Conservation (phyloP, 768 basidiomycete genomes). For the Mycena vitilis region DNA sequence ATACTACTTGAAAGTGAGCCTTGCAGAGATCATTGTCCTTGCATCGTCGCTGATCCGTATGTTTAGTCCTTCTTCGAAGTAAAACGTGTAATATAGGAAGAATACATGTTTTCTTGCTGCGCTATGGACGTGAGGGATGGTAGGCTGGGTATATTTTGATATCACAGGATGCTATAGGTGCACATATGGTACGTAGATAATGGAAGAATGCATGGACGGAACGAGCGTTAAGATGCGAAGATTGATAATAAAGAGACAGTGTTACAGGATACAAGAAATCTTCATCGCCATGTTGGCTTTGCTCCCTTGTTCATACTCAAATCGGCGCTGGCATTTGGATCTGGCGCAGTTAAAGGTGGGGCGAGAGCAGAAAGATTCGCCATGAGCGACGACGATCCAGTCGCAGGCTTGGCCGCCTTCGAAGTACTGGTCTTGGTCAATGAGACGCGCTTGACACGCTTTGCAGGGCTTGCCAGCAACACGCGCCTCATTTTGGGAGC, state of each 20-base stretch:
- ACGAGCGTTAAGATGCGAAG: constrained; percentile 34
- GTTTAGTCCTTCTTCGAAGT: constrained; percentile 89
- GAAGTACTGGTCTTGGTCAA: constrained; percentile 50
- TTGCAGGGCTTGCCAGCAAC: constrained; percentile 65
- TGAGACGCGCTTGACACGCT: constrained; percentile 69
- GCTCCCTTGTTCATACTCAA: constrained; percentile 57
- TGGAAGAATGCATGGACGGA: constrained; percentile 31
- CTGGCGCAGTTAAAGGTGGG: constrained; percentile 37
- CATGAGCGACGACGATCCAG: constrained; percentile 41
- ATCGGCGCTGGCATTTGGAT: constrained; percentile 62
- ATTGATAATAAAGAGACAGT: constrained; percentile 29
- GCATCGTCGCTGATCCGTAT: constrained; percentile 14
- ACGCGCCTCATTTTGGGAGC: constrained; percentile 55
- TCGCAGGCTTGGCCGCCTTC: constrained; percentile 25
- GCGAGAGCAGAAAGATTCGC: constrained; percentile 47
- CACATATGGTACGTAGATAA: constrained; percentile 34
- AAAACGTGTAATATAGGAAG: constrained; percentile 82
- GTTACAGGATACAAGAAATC: constrained; percentile 29
- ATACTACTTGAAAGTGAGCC: constrained; percentile 89
- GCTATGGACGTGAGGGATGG: not conserved
- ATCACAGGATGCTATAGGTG: constrained; percentile 20
- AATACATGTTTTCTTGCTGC: constrained; percentile 28
- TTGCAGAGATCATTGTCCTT: constrained; percentile 20
- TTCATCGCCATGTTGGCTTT: constrained; percentile 72
- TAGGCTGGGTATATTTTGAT: constrained; percentile 41